Base-by-base conservation (phyloP, 257 asterid genomes). In the Mitragyna speciosa region DNA sequence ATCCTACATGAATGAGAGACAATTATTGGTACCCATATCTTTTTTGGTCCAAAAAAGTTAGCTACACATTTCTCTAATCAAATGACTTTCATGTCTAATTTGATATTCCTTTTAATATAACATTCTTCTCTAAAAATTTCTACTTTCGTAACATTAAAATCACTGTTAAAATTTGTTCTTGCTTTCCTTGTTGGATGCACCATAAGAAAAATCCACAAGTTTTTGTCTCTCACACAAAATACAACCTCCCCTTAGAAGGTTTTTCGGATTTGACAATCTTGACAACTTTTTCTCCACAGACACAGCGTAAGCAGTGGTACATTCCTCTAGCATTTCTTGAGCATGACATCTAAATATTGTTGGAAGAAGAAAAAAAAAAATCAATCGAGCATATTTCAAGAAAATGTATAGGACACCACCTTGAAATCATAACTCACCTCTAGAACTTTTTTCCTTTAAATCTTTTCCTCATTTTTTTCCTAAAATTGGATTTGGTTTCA, bases 111-210 rank as follows among this genome's bases (percentile, higher is more conserved):
- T n/a, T n/a, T n/a, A n/a, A n/a, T n/a, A n/a, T n/a, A n/a, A n/a
- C n/a, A 30, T 84, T 72, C 83, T 78, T 24, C 92, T 89, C 86
- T 78, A 85, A 82, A 90, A 91, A 76, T 81, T 89, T 3, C 82
- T 80, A 8, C 92, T 88, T 79, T 91, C 91, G 91, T 87, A 86
- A 28, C 77, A 76, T 8, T 70, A 90, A 81, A 85, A 75, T 26
- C 77, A 66, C 10, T 48, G 54, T 0, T 48, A 15, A 0, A 48
- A 48, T 48, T 48, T 48, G 14, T 10, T 48, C 54, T 48, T 48
- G 54, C 54, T 48, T 15, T 48, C 14, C 2, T 48, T 48, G 54
- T 48, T 48, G 54, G 54, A 48, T 36, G 39, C 39, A 36, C 39
- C 39, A 36, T 36, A 4, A 36, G 39, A 17, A 54, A 54, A 54